Conservation (phyloP, 176 grass and related monocot species). For the Hyparrhenia diplandra region DNA sequence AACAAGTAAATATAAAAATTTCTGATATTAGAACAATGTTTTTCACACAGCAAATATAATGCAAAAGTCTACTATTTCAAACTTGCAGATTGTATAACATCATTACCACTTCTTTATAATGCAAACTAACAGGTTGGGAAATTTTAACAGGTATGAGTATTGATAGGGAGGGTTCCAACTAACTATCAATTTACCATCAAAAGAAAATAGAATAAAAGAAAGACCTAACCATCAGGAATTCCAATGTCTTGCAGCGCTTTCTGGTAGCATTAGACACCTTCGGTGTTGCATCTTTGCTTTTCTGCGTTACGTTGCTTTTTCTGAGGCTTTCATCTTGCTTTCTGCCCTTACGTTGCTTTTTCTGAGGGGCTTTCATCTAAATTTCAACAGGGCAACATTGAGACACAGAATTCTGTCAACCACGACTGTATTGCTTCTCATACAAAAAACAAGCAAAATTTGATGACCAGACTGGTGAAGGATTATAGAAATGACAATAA, state of each 20-base stretch:
- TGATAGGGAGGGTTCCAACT: background rate
- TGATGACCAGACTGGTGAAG: background rate
- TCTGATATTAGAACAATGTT: background rate
- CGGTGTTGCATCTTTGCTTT: slow-evolving; percentile 24
- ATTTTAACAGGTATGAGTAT: background rate
- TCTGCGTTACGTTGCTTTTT: too few species aligned
- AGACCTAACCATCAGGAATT: slow-evolving; percentile 42
- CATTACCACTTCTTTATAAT: background rate
- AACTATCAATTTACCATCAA: slow-evolving; percentile 7
- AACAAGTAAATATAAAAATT: background rate
- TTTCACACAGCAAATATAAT: background rate
- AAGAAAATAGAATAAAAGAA: background rate
- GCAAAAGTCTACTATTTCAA: background rate
- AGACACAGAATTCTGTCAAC: slow-evolving; percentile 5
- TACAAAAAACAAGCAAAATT: slow-evolving; percentile 10
- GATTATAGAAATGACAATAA: background rate
- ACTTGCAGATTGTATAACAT: background rate
- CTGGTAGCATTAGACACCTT: slow-evolving; percentile 43
- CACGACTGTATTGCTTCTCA: background rate
- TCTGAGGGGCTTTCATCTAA: slow-evolving; percentile 62
- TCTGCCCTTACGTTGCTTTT: slow-evolving; percentile 51
- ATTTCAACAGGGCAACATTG: slow-evolving; percentile 14
- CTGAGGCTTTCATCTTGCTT: too few species aligned
- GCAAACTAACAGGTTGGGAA: background rate
- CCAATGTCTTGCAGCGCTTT: slow-evolving; percentile 51